Evolutionary conservation across 2,329 filamentous ascomycete species (phyloP).

Genomic region (Cercospora zeae-maydis): DNA sequence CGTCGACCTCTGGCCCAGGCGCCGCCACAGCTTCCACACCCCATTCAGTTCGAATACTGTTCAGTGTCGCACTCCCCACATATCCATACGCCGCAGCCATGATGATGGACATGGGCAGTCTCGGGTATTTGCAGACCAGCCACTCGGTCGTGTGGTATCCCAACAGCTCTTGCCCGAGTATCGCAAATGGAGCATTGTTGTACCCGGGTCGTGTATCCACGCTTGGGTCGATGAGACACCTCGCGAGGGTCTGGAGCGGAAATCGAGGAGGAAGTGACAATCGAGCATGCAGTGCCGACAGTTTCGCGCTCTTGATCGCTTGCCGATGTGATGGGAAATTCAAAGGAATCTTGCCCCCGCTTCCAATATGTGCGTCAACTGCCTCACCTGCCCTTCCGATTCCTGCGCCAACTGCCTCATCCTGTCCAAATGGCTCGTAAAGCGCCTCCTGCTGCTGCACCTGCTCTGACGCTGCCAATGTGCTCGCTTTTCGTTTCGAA

Average conservation of each 20-base stretch:
- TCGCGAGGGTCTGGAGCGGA: conserved; percentile 79
- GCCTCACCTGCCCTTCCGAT: conserved; percentile 18
- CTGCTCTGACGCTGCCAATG: conserved; percentile 28
- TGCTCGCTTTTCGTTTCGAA: conserved; percentile 21
- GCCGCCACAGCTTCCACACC: conserved; percentile 83
- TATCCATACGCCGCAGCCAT: conserved; percentile 85
- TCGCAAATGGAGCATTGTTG: conserved; percentile 83
- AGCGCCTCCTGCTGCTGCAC: conserved; percentile 10
- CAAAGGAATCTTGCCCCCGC: conserved; percentile 17
- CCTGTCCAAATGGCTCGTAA: conserved; percentile 9
- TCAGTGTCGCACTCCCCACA: conserved; percentile 69
- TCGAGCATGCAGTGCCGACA: conserved; percentile 87
- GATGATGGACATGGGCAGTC: conserved; percentile 81
- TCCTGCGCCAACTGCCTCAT: conserved; percentile 32
- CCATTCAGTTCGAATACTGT: conserved; percentile 76
- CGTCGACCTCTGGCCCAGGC: conserved; percentile 87
- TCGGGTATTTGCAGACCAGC: conserved; percentile 83
- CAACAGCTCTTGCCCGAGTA: conserved; percentile 77
- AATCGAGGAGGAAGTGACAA: conserved; percentile 77
- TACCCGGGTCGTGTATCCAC: conserved; percentile 75
- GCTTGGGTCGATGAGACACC: conserved; percentile 78
- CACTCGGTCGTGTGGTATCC: conserved; percentile 86
- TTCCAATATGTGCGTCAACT: not conserved
- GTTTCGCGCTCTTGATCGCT: conserved; percentile 74
- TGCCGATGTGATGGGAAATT: conserved; percentile 29